These are phyloP conservation scores for Thinopyrum elongatum DNA, from an alignment of 176 grass and related monocot species.

Conservation along the genomic window DNA sequence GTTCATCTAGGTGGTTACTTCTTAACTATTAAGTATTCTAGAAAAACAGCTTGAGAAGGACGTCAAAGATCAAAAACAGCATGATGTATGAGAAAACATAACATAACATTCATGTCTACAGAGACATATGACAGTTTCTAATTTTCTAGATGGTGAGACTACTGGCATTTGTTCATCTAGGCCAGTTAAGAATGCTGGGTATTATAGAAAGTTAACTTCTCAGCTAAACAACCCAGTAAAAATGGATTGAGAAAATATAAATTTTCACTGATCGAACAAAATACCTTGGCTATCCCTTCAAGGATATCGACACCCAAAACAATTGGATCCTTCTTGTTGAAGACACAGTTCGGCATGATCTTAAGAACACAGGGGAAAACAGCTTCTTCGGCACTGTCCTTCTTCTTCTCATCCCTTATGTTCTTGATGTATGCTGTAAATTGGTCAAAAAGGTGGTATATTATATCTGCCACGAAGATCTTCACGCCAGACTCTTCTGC, in stretches of 20 bases:
- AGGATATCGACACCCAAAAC: constrained; percentile 93
- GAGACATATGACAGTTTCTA: too few relatives aligned
- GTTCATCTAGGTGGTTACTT: too few relatives aligned
- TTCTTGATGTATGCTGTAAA: constrained; percentile 92
- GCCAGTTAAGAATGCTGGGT: not conserved
- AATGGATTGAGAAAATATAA: not conserved
- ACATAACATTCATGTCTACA: too few relatives aligned
- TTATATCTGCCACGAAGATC: constrained; percentile 93
- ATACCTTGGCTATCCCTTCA: constrained; percentile 86
- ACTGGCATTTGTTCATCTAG: not conserved
- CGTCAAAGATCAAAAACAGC: too few relatives aligned
- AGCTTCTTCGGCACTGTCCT: constrained; percentile 78
- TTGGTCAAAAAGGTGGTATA: constrained; percentile 93
- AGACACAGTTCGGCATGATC: constrained; percentile 88
- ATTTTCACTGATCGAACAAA: constrained; percentile 9
- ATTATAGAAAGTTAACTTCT: not conserved
- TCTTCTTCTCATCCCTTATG: constrained; percentile 83
- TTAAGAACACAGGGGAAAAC: constrained; percentile 88
- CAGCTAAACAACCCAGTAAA: not conserved
- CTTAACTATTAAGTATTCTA: too few relatives aligned
- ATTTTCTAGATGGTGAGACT: not conserved
- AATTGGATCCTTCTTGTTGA: constrained; percentile 93
- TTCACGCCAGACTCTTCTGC: constrained; percentile 80
- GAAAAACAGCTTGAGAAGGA: too few relatives aligned
- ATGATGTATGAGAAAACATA: too few relatives aligned